phyloP scores from a whole-genome alignment of 2,329 filamentous ascomycete species.

The Conoideocrella luteorostrata region DNA sequence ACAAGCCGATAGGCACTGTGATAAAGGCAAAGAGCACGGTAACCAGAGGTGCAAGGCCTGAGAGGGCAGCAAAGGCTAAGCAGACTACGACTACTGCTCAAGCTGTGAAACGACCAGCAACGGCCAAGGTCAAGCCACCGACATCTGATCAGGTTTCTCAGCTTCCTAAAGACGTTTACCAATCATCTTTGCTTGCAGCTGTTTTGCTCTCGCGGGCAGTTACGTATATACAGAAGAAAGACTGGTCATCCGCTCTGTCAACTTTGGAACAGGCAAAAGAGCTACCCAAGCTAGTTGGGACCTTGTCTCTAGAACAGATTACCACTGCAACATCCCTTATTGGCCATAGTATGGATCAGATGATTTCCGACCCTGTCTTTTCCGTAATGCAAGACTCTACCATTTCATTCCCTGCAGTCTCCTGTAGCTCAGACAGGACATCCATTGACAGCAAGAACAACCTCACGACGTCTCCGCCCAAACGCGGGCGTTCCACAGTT shows the following conservation, averaged over 20 bases:
- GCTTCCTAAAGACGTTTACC: conserved; percentile 26
- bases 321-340: conserved; percentile 62
- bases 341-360: conserved; percentile 62
- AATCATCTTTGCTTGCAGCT: conserved; percentile 29
- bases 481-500: conserved; percentile 19
- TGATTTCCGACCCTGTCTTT: conserved; percentile 76
- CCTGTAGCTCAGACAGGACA: conserved; percentile 34
- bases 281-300: conserved; percentile 33
- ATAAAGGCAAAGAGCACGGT: conserved; percentile 15
- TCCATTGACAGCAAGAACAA: conserved; percentile 30
- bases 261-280: conserved; percentile 46
- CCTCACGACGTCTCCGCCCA: conserved; percentile 29
- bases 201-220: conserved; percentile 33
- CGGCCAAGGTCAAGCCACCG: conserved; percentile 13
- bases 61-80: conserved; percentile 11
- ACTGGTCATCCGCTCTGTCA: conserved; percentile 52
- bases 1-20: conserved; percentile 6
- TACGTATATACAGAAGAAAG: conserved; percentile 40
- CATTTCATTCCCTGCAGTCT: conserved; percentile 73
- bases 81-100: conserved; percentile 19
- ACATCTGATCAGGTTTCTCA: conserved; percentile 12
- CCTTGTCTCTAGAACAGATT: conserved; percentile 46
- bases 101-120: conserved; percentile 13
- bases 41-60: background rate
- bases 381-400: conserved; percentile 90